A percentile compares a stretch with the other conserved stretches of the same genome.
These are phyloP conservation scores for Hypoxylon sp. DNA, from an alignment of 2,329 filamentous ascomycete genomes.

Conservation along the genomic window DNA sequence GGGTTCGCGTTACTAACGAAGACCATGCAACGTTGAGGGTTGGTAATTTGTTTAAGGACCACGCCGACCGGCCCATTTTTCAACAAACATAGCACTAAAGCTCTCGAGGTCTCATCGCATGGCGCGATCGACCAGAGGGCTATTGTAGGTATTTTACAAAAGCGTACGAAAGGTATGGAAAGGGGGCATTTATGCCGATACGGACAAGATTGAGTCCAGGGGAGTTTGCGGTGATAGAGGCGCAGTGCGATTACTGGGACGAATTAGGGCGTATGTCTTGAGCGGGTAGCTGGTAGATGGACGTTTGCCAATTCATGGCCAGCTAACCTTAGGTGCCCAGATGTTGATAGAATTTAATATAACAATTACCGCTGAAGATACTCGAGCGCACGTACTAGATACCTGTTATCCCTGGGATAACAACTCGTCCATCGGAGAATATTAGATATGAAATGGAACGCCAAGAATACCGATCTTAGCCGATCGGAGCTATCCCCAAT, in stretches of 20 bases:
- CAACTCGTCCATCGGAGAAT: neutral
- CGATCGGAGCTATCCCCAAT: neutral
- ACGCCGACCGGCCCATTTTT: neutral
- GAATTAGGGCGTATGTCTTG: neutral
- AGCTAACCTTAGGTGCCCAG: neutral
- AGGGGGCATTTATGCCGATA: neutral
- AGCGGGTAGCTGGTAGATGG: neutral
- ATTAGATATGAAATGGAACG: neutral
- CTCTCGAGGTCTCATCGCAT: neutral
- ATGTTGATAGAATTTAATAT: neutral
- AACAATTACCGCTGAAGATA: slow-evolving; percentile 3
- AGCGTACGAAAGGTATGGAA: neutral
- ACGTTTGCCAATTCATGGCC: neutral
- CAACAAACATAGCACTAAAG: neutral
- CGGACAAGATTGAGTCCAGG: neutral
- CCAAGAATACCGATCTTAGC: neutral
- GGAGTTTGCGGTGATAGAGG: neutral
- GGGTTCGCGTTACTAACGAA: neutral
- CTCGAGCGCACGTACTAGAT: neutral
- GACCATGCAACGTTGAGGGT: neutral
- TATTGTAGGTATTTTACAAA: too few relatives aligned
- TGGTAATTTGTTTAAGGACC: neutral
- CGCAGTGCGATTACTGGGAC: neutral
- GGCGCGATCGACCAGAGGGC: neutral
- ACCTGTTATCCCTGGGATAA: too few relatives aligned